Percentiles rank a stretch among this genome's conserved stretches.
These are phyloP conservation scores for Primulina tabacum DNA, from an alignment of 257 asterid species.

Conservation along the genomic window DNA sequence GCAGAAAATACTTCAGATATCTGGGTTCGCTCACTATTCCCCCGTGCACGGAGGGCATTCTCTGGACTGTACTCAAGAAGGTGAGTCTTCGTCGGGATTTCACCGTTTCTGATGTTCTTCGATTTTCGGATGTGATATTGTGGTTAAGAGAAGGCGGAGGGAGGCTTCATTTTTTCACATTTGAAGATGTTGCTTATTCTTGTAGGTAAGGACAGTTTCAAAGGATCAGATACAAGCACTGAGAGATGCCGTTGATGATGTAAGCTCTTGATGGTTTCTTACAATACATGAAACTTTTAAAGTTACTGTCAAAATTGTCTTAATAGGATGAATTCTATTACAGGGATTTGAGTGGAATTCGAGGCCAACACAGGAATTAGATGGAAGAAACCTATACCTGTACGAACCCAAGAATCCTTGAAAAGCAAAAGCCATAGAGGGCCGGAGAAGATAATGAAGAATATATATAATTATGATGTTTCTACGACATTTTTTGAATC, in stretches of 20 bases:
- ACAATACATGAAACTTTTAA: not conserved
- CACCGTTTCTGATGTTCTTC: not conserved
- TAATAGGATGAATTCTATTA: not conserved
- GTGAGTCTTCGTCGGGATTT: slow-evolving; percentile 22
- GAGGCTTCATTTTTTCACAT: not conserved
- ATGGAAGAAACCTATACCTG: slow-evolving; percentile 24
- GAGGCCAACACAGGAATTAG: slow-evolving; percentile 45
- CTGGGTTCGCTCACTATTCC: slow-evolving; percentile 80
- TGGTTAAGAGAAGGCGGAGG: not conserved
- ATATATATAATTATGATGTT: no score
- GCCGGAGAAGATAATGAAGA: no score
- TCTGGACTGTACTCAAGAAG: slow-evolving; percentile 63
- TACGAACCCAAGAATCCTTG: slow-evolving; percentile 26
- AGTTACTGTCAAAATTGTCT: not conserved
- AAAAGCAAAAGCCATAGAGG: not conserved
- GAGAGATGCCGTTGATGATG: slow-evolving; percentile 58
- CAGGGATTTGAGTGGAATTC: slow-evolving; percentile 49
- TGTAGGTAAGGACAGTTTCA: slow-evolving; percentile 60
- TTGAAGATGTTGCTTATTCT: no score
- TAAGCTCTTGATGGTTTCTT: slow-evolving; percentile 35
- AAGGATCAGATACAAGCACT: slow-evolving; percentile 50
- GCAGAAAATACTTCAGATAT: slow-evolving; percentile 59
- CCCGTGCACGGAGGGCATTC: slow-evolving; percentile 79
- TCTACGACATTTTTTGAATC: no score
- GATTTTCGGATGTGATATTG: not conserved